phyloP scores from a whole-genome alignment of 257 asterid genomes.

The Leptodermis oblonga region DNA sequence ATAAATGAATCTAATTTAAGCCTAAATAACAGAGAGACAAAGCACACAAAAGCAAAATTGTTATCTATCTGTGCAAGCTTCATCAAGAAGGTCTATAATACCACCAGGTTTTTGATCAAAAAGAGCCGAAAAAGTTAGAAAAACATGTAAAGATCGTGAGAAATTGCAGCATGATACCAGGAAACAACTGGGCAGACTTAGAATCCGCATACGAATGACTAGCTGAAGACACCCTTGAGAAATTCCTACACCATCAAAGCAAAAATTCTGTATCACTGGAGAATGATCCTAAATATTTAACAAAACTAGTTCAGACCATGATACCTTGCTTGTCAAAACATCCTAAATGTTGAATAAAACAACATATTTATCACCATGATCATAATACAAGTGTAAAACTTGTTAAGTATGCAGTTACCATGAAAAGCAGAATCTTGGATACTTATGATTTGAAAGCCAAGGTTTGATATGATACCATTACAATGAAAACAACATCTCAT shows the following conservation, averaged over 20 bases:
- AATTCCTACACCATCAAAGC: too few species aligned
- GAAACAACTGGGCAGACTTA: too few species aligned
- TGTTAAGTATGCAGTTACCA: not conserved
- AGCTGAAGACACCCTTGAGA: too few species aligned
- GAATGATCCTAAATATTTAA: too few species aligned
- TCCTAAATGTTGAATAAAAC: not conserved
- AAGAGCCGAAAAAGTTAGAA: conserved; percentile 16
- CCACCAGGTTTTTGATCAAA: conserved; percentile 92
- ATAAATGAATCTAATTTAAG: not conserved
- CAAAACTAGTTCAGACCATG: too few species aligned
- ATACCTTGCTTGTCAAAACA: too few species aligned
- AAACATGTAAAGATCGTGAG: not conserved
- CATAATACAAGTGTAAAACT: not conserved
- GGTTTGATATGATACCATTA: conserved; percentile 55
- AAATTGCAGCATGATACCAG: too few species aligned
- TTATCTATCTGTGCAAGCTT: conserved; percentile 56
- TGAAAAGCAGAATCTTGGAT: not conserved
- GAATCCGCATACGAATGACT: too few species aligned
- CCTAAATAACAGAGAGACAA: not conserved
- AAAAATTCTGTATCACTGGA: too few species aligned
- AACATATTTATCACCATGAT: not conserved
- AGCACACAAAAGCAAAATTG: not conserved
- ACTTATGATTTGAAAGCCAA: not conserved
- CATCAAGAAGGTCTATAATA: conserved; percentile 95
- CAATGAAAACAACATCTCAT: conserved; percentile 96